Evolutionary conservation across 2,329 filamentous ascomycete species (phyloP).

Genomic region (Xylariaceae sp.): DNA sequence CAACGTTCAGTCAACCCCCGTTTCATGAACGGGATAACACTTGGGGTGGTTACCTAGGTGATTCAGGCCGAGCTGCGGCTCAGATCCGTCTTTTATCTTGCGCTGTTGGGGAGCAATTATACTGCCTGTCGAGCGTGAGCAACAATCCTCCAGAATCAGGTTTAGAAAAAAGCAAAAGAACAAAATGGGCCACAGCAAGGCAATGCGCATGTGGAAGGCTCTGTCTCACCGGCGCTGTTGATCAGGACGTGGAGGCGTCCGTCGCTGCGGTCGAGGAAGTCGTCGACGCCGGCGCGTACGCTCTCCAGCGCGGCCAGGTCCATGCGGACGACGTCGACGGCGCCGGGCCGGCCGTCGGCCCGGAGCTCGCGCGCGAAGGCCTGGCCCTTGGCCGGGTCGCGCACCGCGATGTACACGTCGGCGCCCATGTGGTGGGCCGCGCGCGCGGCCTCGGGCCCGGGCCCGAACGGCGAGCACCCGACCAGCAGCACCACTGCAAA

Average conservation of each 20-base stretch:
- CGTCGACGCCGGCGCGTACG: conserved; percentile 1
- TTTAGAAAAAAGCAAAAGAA: no score
- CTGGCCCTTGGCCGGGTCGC: conserved; percentile 10
- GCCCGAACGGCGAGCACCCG: conserved; percentile 1
- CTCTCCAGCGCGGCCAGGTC: conserved; percentile 10
- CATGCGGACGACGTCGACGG: conserved; percentile 11
- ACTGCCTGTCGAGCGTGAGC: conserved; percentile 1
- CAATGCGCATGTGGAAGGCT: no score
- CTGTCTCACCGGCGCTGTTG: conserved; percentile 6
- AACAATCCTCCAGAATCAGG: no score
- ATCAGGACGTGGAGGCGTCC: conserved; percentile 5
- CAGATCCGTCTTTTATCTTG: conserved; percentile 6
- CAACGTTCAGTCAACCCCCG: no score
- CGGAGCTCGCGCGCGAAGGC: conserved; percentile 7
- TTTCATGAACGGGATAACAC: no score
- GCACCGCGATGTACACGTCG: conserved; percentile 9
- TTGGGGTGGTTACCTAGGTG: conserved; percentile 2
- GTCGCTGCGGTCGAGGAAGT: conserved; percentile 1
- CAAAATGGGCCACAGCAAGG: not conserved
- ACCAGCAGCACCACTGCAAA: conserved; percentile 6
- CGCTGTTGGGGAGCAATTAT: not conserved
- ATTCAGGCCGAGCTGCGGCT: conserved; percentile 5
- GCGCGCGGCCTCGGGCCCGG: conserved; percentile 2
- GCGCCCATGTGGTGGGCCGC: conserved; percentile 5
- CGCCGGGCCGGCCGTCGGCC: conserved; percentile 5